Conservation (phyloP, 2,329 filamentous ascomycete genomes). For the Colletotrichum gloeosporioides region DNA sequence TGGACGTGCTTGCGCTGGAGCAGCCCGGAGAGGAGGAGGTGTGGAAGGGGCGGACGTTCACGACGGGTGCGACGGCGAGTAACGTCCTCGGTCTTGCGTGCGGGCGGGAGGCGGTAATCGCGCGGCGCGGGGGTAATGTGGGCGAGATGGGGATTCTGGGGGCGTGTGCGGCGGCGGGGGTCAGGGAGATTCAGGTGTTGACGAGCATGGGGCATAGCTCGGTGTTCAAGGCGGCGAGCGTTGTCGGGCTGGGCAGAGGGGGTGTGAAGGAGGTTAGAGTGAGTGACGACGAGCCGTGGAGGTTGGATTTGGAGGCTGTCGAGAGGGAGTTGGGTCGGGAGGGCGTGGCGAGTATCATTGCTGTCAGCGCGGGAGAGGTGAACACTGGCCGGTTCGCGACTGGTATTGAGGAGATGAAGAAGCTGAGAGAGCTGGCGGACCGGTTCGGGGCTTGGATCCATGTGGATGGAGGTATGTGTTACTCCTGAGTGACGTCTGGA, state of each 20-base stretch:
- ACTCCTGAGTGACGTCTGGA: conserved; percentile 4
- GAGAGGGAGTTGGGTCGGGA: conserved; percentile 60
- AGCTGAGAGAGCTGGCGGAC: conserved; percentile 73
- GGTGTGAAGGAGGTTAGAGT: conserved; percentile 67
- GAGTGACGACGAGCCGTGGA: conserved; percentile 64
- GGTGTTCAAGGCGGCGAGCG: conserved; percentile 79
- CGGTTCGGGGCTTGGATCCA: conserved; percentile 84
- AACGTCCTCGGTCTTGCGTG: conserved; percentile 80
- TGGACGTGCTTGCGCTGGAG: conserved; percentile 63
- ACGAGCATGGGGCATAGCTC: conserved; percentile 87
- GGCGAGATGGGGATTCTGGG: conserved; percentile 73
- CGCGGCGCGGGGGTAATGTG: conserved; percentile 49
- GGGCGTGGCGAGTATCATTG: conserved; percentile 74
- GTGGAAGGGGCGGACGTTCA: conserved; percentile 62
- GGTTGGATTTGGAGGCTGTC: conserved; percentile 70
- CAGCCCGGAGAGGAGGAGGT: conserved; percentile 48
- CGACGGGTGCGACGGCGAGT: conserved; percentile 72
- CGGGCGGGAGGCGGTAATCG: conserved; percentile 68
- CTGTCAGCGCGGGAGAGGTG: conserved; percentile 85
- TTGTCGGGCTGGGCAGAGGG: conserved; percentile 78
- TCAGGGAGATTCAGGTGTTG: conserved; percentile 76
- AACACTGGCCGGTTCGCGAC: conserved; percentile 84
- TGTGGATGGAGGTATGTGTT: conserved; percentile 72
- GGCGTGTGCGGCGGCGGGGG: conserved; percentile 67
- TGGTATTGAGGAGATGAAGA: conserved; percentile 63